Percentiles rank a stretch among this genome's conserved stretches.
Evolutionary conservation across 371 early-diverging fungal species (phyloP).

Genomic region (Apophysomyces variabilis): DNA sequence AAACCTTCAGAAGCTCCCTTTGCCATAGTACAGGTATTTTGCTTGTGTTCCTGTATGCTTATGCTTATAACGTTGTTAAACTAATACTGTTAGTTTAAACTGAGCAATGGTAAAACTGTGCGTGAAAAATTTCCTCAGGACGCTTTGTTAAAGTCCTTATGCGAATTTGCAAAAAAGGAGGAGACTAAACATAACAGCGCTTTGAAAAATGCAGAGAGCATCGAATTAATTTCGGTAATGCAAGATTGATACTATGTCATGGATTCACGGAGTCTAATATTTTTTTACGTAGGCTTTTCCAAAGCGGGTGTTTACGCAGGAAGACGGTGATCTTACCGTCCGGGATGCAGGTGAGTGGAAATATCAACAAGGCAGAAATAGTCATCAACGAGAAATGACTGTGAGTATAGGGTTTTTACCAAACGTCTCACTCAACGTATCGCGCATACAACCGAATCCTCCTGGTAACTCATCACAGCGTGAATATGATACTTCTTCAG

Average conservation of each 20-base stretch:
- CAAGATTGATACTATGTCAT: too few species aligned
- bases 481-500: background rate
- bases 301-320: constrained; percentile 16
- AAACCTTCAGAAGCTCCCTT: background rate
- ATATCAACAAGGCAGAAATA: background rate
- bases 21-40: constrained; percentile 32
- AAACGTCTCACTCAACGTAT: constrained; percentile 37
- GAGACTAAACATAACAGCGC: background rate
- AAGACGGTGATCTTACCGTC: constrained; percentile 17
- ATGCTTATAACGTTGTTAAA: background rate
- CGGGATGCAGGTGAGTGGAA: constrained; percentile 27
- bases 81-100: constrained; percentile 28
- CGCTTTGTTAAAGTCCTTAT: constrained; percentile 11
- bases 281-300: constrained; percentile 16
- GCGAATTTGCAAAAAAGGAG: constrained; percentile 19
- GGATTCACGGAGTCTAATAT: too few species aligned
- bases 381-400: background rate
- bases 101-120: constrained; percentile 29
- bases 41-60: background rate
- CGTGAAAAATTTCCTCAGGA: constrained; percentile 31
- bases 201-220: background rate
- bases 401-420: constrained; percentile 32
- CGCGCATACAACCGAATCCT: background rate
- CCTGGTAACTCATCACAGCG: background rate
- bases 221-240: constrained; percentile 22